Base-by-base conservation (phyloP, 1,284 basidiomycete species). In the Ustilago esculenta region DNA sequence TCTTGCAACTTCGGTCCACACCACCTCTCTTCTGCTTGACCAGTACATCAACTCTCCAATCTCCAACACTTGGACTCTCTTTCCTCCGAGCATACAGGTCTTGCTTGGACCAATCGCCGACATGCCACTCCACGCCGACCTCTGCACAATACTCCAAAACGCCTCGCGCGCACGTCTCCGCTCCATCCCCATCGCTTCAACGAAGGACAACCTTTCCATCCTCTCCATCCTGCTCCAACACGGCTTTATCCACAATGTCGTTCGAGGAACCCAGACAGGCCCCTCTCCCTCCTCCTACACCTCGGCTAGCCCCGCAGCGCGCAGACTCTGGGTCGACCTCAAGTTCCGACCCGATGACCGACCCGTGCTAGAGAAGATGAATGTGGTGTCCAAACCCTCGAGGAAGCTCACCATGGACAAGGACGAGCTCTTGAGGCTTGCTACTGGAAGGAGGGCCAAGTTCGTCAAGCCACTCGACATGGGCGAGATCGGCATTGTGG, bases 401-500 rank as follows among this genome's bases (percentile, higher is more conserved):
- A 87, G 89, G 75, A 86, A 88, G 40, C 85, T 94, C 30, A 87
- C 87, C 75, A 88, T 95, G 89, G 86, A 88, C 45, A 70, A 86
- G 45, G 83, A 85, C 5, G 92, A 93, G 76, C 86, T 95, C 43
- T 82, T 88, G 43, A 83, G 89, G 21, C 85, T 94, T 49, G 91
- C 91, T 68, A 79, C 75, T 15, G 83, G 83, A 5, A 69, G 76
- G 17, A 64, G 79, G 29, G 77, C 76, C 21, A 76, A 88, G 87
- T 20, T 92, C 89, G 18, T 84, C 88, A 69, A 84, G 88, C 65
- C 90, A 86, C 36, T 89, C 88, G 83, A 88, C 85, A 87, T 94
- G 85, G 92, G 92, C 20, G 93, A 94, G 83, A 88, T 94, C 76
- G 91, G 90, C 7, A 87, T 94, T 30, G 87, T 94, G 25, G 86